Percentiles rank a stretch among this genome's conserved stretches.
Evolutionary conservation across 345 rosid species (phyloP).

Genomic region (Populus nigra): DNA sequence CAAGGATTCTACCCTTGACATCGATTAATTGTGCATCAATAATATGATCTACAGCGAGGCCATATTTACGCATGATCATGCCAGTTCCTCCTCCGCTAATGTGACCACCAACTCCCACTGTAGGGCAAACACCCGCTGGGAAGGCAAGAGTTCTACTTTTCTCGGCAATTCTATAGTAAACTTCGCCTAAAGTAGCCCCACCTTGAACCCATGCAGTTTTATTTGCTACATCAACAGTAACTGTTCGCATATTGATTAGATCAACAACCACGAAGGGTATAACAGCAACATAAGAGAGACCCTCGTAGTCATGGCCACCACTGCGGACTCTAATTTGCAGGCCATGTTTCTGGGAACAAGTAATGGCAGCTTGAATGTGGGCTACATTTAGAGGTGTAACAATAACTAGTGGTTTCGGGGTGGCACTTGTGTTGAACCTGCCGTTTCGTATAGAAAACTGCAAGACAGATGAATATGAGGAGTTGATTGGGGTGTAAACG

Average conservation of each 20-base stretch:
- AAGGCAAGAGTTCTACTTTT: slow-evolving; percentile 16
- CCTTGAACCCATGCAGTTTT: slow-evolving; percentile 26
- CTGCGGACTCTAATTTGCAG: slow-evolving; percentile 23
- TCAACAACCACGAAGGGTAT: slow-evolving; percentile 20
- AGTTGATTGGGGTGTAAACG: slow-evolving; percentile 12
- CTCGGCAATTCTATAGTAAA: slow-evolving; percentile 13
- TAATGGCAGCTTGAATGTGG: slow-evolving; percentile 6
- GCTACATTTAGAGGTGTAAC: slow-evolving; percentile 1
- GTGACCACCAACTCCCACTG: slow-evolving; percentile 28
- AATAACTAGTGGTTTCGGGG: slow-evolving; percentile 16
- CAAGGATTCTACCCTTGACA: slow-evolving; percentile 10
- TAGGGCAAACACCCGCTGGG: slow-evolving; percentile 24
- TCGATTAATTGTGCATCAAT: slow-evolving; percentile 7
- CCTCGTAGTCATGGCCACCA: slow-evolving; percentile 21
- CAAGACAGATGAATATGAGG: slow-evolving; percentile 9
- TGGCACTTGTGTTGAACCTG: slow-evolving; percentile 9
- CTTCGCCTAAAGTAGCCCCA: slow-evolving; percentile 21
- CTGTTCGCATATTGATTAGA: slow-evolving; percentile 9
- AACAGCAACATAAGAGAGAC: slow-evolving; percentile 14
- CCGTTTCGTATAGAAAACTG: slow-evolving; percentile 8
- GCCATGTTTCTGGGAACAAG: background rate
- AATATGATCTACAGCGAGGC: slow-evolving; percentile 22
- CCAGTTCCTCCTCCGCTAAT: slow-evolving; percentile 24
- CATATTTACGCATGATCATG: slow-evolving; percentile 15
- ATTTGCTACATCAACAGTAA: slow-evolving; percentile 5